A percentile compares a stretch with the other conserved stretches of the same genome.
Conservation (phyloP, 768 basidiomycete genomes). For the Rhizopogon salebrosus region DNA sequence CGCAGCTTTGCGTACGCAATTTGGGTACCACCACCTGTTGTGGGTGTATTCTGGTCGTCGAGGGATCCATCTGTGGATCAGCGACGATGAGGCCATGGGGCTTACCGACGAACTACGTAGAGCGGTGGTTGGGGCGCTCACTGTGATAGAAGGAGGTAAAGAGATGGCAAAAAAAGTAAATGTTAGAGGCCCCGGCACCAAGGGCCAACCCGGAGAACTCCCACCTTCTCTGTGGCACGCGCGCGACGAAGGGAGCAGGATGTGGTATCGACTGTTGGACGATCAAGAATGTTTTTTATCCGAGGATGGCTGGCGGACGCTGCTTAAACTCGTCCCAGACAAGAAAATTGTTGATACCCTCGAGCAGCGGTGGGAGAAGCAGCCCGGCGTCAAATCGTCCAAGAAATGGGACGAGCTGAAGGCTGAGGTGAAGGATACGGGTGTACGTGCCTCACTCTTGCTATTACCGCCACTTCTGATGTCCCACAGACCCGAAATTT, state of each 20-base stretch:
- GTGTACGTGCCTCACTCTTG: neutral
- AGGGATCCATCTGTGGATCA: conserved; percentile 98
- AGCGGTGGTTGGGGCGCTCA: conserved; percentile 82
- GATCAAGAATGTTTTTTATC: conserved; percentile 83
- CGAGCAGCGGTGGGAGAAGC: conserved; percentile 52
- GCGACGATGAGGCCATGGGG: conserved; percentile 80
- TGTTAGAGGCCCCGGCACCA: conserved; percentile 42
- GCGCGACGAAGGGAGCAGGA: conserved; percentile 40
- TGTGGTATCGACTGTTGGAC: conserved; percentile 61
- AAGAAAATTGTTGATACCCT: conserved; percentile 41
- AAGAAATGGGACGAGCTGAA: conserved; percentile 75
- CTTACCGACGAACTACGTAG: conserved; percentile 89
- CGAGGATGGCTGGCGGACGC: conserved; percentile 65
- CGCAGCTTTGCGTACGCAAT: conserved; percentile 73
- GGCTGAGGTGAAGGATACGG: conserved; percentile 13
- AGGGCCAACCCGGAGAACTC: conserved; percentile 27
- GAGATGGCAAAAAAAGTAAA: conserved; percentile 82
- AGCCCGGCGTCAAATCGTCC: conserved; percentile 49
- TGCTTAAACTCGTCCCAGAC: conserved; percentile 76
- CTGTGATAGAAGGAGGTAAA: conserved; percentile 76
- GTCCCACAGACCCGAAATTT: conserved; percentile 18
- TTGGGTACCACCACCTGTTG: conserved; percentile 83
- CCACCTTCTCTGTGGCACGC: conserved; percentile 71
- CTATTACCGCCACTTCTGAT: neutral
- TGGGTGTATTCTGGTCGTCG: conserved; percentile 99